Base-by-base conservation (phyloP, 306 rosid species). In the Lupinus albus region DNA sequence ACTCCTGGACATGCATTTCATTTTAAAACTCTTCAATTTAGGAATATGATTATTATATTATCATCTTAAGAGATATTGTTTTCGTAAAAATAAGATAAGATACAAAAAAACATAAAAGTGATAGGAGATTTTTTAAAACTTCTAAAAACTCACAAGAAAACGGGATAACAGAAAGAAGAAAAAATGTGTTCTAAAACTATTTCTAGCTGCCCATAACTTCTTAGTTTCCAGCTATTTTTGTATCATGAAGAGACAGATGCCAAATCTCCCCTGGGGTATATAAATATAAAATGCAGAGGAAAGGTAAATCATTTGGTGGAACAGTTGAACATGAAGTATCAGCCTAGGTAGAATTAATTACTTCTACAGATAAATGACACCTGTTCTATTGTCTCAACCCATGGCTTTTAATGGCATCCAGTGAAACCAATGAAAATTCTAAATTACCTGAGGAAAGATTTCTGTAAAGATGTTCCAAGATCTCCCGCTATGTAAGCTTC, bases 401-500 rank as follows among this genome's bases (percentile, higher is more conserved):
- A 67, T 16, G 14, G 53, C 61, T 54, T 80, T 60, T 46, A 65
- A 25, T 58, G 28, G 56, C 72, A 77, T 65, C 62, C n/a, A 44
- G 42, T 67, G 20, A 70, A 11, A 66, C 32, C 38, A 74, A 61
- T 44, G 51, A 68, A 62, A 71, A 71, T 14, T 33, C 28, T 25
- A 59, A 67, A 60, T 62, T 73, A 93, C 99, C 99, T 93, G 78
- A 93, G 92, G 76, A 93, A 93, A 17, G 91, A 67, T 68, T 79
- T 84, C 77, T 83, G 89, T 41, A 85, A 55, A 52, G 99, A 83
- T 56, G 80, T 79, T 68, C 87, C 76, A 67, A 87, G 21, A 90
- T 93, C 96, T 61, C 98, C 98, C 67, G 96, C 90, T 32, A 44
- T 5, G 74, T 85, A 88, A 53, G 88, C 80, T 75, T 93, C 97